Conservation (phyloP, 2,329 filamentous ascomycete species). For the Lojkania enalia region DNA sequence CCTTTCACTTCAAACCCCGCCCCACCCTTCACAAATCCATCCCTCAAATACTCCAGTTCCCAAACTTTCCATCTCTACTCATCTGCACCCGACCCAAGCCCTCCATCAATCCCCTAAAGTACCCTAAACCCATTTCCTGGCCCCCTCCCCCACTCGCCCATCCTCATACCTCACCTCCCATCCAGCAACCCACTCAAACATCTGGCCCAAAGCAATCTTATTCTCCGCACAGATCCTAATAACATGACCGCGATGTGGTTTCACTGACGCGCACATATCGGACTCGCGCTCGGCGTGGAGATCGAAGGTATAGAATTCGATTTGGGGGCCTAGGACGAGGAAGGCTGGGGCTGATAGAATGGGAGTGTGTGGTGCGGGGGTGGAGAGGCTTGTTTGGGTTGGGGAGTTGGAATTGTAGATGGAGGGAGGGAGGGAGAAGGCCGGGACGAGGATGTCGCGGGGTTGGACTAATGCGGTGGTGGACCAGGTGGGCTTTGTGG, state of each 20-base stretch:
- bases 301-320: slow-evolving; percentile 32
- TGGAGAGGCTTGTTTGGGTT: no score
- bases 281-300: slow-evolving; percentile 3
- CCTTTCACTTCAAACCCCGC: no score
- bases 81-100: no score
- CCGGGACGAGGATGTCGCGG: slow-evolving; percentile 25
- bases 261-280: not conserved
- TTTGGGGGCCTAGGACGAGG: slow-evolving; percentile 26
- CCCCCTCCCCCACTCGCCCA: slow-evolving; percentile 2
- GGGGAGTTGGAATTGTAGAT: no score
- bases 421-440: slow-evolving; percentile 17
- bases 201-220: slow-evolving; percentile 6
- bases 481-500: slow-evolving; percentile 13
- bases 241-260: slow-evolving; percentile 4
- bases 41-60: no score
- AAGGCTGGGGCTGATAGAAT: slow-evolving; percentile 25
- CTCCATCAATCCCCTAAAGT: no score
- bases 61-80: no score
- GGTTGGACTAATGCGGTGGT: slow-evolving; percentile 16
- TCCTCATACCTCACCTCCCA: slow-evolving; percentile 13
- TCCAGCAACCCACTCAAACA: slow-evolving; percentile 6
- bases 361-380: no score
- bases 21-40: no score
- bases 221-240: slow-evolving; percentile 14
- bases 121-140: not conserved